A percentile compares a stretch with the other conserved stretches of the same genome.
Evolutionary conservation across 1,139 yeast genomes (phyloP).

Genomic region (Meyerozyma guilliermondii): DNA sequence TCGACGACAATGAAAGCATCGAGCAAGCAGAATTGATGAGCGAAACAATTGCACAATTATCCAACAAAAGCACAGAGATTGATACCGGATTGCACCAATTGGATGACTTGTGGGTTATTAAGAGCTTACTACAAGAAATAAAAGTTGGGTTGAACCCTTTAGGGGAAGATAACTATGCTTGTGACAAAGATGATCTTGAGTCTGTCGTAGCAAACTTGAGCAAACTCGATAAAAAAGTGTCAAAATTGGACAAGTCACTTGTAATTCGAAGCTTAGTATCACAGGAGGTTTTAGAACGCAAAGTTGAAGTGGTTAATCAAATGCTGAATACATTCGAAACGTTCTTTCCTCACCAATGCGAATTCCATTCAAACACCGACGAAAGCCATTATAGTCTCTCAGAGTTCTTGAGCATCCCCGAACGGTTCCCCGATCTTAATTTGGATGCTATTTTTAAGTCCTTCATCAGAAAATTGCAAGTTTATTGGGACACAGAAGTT

Average conservation of each 20-base stretch:
- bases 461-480: not conserved
- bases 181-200: constrained; percentile 8
- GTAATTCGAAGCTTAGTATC: not conserved
- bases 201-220: constrained; percentile 4
- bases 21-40: not conserved
- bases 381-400: not conserved
- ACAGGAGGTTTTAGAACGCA: not conserved
- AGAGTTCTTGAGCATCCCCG: not conserved
- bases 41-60: not conserved
- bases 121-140: not conserved
- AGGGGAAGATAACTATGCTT: not conserved
- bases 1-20: not conserved
- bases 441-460: not conserved
- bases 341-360: not conserved
- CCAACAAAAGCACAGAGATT: not conserved
- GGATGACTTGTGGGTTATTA: constrained; percentile 1
- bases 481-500: constrained; percentile 1
- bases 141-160: not conserved
- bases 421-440: not conserved
- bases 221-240: constrained; percentile 3
- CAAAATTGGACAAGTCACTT: constrained; percentile 1
- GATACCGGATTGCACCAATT: not conserved
- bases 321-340: not conserved
- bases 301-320: not conserved
- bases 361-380: not conserved